Evolutionary conservation across 2,329 filamentous ascomycete species (phyloP).

Genomic region (Diaporthe destruens): DNA sequence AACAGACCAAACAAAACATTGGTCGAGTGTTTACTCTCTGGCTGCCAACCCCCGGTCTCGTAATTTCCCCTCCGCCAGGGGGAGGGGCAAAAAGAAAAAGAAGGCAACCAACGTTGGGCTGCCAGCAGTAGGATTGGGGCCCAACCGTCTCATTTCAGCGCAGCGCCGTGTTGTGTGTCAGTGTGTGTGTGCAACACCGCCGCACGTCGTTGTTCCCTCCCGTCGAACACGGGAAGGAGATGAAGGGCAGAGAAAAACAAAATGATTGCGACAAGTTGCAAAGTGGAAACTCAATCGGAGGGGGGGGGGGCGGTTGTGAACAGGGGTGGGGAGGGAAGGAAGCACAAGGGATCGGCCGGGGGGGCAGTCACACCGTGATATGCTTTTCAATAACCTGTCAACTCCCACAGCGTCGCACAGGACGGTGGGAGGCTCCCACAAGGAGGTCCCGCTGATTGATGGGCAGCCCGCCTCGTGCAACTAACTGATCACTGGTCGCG

Average conservation of each 20-base stretch:
- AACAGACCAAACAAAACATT: constrained; percentile 20
- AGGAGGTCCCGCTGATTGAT: not conserved
- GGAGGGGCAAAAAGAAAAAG: too few relatives aligned
- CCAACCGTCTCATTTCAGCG: constrained; percentile 28
- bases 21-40: constrained; percentile 5
- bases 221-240: not conserved
- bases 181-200: too few relatives aligned
- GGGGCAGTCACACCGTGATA: not conserved
- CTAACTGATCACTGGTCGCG: not conserved
- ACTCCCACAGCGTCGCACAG: not conserved
- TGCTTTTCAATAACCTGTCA: constrained; percentile 3
- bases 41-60: constrained; percentile 4
- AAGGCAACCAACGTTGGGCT: constrained; percentile 4
- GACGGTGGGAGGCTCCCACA: not conserved
- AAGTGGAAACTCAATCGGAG: constrained; percentile 25
- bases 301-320: too few relatives aligned
- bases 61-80: not conserved
- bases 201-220: not conserved
- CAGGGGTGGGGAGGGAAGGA: not conserved
- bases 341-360: constrained; percentile 6
- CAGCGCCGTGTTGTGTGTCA: not conserved
- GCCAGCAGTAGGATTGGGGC: constrained; percentile 7
- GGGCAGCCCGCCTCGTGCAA: not conserved
- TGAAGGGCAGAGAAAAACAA: not conserved
- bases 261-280: constrained; percentile 14